These are phyloP conservation scores for Asclepias syriaca DNA, from an alignment of 257 asterid genomes.

Conservation along the genomic window DNA sequence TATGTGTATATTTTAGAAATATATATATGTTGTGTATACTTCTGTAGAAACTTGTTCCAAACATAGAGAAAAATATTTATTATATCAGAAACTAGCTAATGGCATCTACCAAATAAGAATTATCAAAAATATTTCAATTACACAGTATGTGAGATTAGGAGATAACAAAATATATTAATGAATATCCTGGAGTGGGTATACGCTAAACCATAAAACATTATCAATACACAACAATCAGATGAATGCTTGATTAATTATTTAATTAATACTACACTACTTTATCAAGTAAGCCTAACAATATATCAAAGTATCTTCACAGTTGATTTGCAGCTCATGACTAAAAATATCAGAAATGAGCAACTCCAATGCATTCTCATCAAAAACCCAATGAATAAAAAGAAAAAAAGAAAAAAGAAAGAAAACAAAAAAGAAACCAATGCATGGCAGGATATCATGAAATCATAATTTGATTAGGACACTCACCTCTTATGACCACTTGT, in stretches of 20 bases:
- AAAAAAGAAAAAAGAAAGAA: not conserved
- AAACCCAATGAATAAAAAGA: not conserved
- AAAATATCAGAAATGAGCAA: not conserved
- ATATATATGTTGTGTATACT: too few species aligned
- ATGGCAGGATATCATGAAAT: not conserved
- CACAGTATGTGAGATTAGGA: not conserved
- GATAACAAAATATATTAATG: not conserved
- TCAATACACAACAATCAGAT: too few species aligned
- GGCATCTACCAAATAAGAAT: not conserved
- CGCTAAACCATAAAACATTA: not conserved
- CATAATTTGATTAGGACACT: constrained; percentile 12
- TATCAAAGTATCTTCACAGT: not conserved
- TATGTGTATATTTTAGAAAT: too few species aligned
- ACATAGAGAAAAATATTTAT: not conserved
- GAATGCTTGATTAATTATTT: not conserved
- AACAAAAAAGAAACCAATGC: not conserved
- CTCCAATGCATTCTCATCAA: too few species aligned
- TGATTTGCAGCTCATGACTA: not conserved
- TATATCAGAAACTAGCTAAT: too few species aligned
- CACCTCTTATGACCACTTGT: constrained; percentile 53
- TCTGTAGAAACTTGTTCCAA: not conserved
- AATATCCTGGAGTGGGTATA: not conserved
- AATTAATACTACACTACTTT: not conserved
- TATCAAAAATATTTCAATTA: too few species aligned
- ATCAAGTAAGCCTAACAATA: not conserved